Conservation (phyloP, 257 asterid genomes). For the Nicotiana paniculata region DNA sequence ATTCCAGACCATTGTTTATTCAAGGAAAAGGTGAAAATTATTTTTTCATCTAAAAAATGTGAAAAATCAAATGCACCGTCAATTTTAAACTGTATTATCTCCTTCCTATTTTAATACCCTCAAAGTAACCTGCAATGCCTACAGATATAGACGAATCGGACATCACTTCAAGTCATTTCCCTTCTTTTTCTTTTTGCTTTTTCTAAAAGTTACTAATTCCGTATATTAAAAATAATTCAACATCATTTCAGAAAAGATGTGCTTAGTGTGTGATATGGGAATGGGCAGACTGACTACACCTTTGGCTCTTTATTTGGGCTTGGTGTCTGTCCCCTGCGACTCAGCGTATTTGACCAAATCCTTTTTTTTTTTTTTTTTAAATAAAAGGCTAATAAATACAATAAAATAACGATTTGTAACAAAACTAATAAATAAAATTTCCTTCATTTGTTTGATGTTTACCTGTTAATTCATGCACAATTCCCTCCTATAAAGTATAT, state of each 20-base stretch:
- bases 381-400: not conserved
- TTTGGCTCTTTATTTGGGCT: not conserved
- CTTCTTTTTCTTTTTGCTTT: not conserved
- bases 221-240: not conserved
- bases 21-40: no score
- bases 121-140: not conserved
- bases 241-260: not conserved
- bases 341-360: not conserved
- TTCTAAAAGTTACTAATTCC: not conserved
- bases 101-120: not conserved
- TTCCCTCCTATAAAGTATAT: not conserved
- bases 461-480: not conserved
- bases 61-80: not conserved
- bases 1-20: no score
- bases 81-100: not conserved
- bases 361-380: no score
- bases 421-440: not conserved
- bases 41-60: not conserved
- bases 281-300: not conserved
- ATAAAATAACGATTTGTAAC: not conserved
- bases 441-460: not conserved
- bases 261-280: not conserved
- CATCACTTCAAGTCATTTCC: conserved; percentile 1
- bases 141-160: not conserved
- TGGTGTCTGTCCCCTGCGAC: not conserved